Evolutionary conservation across 208 protist genomes (phyloP).

Genomic region (Acanthamoeba royreba): DNA sequence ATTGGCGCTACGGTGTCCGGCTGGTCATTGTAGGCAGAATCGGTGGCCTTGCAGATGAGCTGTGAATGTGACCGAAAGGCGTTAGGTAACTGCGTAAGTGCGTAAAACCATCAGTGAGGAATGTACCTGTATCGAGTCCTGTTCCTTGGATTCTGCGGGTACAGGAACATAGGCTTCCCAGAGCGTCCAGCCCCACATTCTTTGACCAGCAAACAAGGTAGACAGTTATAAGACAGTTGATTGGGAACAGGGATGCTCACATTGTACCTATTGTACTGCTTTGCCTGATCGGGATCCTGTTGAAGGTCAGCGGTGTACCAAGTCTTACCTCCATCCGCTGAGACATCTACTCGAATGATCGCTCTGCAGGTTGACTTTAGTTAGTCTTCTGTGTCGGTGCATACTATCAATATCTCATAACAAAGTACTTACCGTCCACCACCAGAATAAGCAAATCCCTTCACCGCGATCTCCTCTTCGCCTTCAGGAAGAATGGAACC

Average conservation of each 20-base stretch:
- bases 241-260: too few relatives aligned
- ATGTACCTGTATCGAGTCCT: conserved; percentile 8
- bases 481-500: conserved; percentile 59
- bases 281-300: neutral
- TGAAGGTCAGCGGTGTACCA: conserved; percentile 72
- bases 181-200: conserved; percentile 66
- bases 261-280: conserved; percentile 37
- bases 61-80: neutral
- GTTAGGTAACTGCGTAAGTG: too few relatives aligned
- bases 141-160: neutral
- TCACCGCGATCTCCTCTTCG: conserved; percentile 44
- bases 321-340: conserved; percentile 79
- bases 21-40: conserved; percentile 75
- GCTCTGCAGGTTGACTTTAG: neutral
- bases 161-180: conserved; percentile 55
- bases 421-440: conserved; percentile 79
- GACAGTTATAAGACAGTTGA: too few relatives aligned
- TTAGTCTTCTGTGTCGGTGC: neutral
- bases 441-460: conserved; percentile 81
- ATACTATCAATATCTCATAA: neutral
- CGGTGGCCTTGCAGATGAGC: conserved; percentile 63
- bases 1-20: conserved; percentile 65
- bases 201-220: too few relatives aligned
- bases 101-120: too few relatives aligned
- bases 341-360: conserved; percentile 83